Percentiles rank a stretch among this genome's conserved stretches.
Evolutionary conservation across 257 asterid genomes (phyloP).

Genomic region (Forsythia viridissima): DNA sequence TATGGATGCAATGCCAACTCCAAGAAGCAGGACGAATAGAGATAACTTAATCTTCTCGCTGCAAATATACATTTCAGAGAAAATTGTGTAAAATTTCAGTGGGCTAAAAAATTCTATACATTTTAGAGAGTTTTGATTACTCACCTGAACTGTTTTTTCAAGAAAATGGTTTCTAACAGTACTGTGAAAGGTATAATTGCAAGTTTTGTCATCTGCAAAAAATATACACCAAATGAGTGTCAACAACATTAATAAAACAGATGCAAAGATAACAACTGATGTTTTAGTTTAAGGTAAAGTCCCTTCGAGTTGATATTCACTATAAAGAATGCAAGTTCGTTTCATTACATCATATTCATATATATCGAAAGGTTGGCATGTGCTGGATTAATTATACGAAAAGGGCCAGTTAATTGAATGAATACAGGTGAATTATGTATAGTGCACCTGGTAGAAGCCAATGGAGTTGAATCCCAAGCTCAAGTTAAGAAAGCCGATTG

Average conservation of each 20-base stretch:
- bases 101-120: background rate
- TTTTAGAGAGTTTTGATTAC: background rate
- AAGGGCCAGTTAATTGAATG: background rate
- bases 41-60: slow-evolving; percentile 75
- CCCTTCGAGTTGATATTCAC: too few species aligned
- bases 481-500: slow-evolving; percentile 88
- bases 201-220: slow-evolving; percentile 82
- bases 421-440: background rate
- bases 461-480: slow-evolving; percentile 91
- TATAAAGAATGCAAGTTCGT: too few species aligned
- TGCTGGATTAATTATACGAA: background rate
- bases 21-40: slow-evolving; percentile 58
- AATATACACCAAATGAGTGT: background rate
- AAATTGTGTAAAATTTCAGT: background rate
- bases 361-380: too few species aligned
- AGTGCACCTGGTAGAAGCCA: slow-evolving; percentile 82
- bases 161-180: slow-evolving; percentile 70
- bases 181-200: slow-evolving; percentile 96
- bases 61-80: slow-evolving; percentile 26
- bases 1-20: slow-evolving; percentile 88
- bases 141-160: slow-evolving; percentile 84
- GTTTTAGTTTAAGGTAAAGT: too few species aligned
- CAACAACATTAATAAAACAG: too few species aligned
- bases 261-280: too few species aligned
- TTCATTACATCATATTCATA: too few species aligned